A percentile compares a stretch with the other conserved stretches of the same genome.
phyloP scores from a whole-genome alignment of 1,284 basidiomycete species.

The Trichosporon coremiiforme region DNA sequence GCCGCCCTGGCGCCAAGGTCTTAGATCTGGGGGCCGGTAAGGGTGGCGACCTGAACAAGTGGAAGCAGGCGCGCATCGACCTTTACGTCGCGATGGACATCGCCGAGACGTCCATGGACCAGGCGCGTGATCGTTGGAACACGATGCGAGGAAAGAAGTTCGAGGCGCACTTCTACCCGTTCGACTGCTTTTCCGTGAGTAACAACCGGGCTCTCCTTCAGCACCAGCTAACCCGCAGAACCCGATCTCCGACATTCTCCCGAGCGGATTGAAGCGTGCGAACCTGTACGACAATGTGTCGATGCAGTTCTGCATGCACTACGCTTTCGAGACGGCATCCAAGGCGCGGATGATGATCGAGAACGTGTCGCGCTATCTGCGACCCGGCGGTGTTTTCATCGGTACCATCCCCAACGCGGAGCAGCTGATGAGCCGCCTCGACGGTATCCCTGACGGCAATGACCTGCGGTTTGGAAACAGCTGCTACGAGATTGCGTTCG shows the following conservation, averaged over 20 bases:
- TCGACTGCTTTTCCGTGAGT: constrained; percentile 80
- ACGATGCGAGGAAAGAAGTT: constrained; percentile 64
- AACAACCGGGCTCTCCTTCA: not conserved
- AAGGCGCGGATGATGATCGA: constrained; percentile 91
- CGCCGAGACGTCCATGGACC: constrained; percentile 84
- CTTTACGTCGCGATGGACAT: constrained; percentile 88
- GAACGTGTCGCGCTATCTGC: constrained; percentile 80
- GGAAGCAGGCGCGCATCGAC: constrained; percentile 80
- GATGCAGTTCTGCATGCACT: constrained; percentile 99
- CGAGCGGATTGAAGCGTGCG: constrained; percentile 61
- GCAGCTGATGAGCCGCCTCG: constrained; percentile 71
- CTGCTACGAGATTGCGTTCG: constrained; percentile 86
- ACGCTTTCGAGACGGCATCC: constrained; percentile 85
- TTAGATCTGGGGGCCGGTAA: constrained; percentile 98
- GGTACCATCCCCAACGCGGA: constrained; percentile 92
- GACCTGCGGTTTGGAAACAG: constrained; percentile 84
- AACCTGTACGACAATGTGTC: constrained; percentile 83
- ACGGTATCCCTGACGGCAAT: constrained; percentile 65
- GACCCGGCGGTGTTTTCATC: constrained; percentile 82
- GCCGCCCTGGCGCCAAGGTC: constrained; percentile 63
- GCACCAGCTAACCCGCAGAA: constrained; percentile 52
- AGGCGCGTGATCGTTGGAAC: constrained; percentile 72
- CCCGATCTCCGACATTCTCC: constrained; percentile 70
- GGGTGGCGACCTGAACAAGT: constrained; percentile 95
- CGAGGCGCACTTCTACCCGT: constrained; percentile 75